Base-by-base conservation (phyloP, 331 rosid species). In the Malus hybrid region DNA sequence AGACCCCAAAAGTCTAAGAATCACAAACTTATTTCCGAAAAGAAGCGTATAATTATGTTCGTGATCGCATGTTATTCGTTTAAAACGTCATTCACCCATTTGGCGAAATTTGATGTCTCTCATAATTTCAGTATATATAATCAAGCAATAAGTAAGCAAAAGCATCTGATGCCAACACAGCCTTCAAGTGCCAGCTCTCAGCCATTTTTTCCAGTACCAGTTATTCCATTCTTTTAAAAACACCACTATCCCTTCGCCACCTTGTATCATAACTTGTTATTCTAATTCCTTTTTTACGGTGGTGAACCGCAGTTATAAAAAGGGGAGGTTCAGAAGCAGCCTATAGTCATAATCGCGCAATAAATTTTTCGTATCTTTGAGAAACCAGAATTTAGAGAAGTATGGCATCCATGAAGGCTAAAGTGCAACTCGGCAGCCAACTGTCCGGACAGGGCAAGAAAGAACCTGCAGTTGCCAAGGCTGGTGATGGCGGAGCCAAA, bases 371-470 rank as follows among this genome's bases (percentile, higher is more conserved):
- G 8, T 54, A 11, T 63, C 22, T 28, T 59, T 67, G 71, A 12
- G 32, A 22, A 44, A 65, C 12, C 12, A 39, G 79, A 50, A 60
- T 65, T 74, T 75, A 27, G 34, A 18, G 29, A 24, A 65, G 24
- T 70, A 87, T 90, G 98, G 90, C 90, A 55, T 85, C 94, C 29
- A 39, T 86, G 79, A 90, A 92, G 83, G 90, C 78, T 42, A 89
- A 87, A 69, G 84, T 75, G 87, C 81, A 85, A 56, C 62, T 72
- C 39, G 91, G 90, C 55, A 83, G 86, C 71, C 81, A 83, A 79
- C 85, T 77, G 75, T 82, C 79, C 63, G 95, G 91, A 81, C 94
- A 91, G 80, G 55, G 85, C 82, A 90, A 88, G 87, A 90, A 87
- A 72, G 90, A 87, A 80, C 72, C 89, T 80, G 79, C 73, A 63